Base-by-base conservation (phyloP, 2,329 filamentous ascomycete species). In the Trichoderma guizhouense region DNA sequence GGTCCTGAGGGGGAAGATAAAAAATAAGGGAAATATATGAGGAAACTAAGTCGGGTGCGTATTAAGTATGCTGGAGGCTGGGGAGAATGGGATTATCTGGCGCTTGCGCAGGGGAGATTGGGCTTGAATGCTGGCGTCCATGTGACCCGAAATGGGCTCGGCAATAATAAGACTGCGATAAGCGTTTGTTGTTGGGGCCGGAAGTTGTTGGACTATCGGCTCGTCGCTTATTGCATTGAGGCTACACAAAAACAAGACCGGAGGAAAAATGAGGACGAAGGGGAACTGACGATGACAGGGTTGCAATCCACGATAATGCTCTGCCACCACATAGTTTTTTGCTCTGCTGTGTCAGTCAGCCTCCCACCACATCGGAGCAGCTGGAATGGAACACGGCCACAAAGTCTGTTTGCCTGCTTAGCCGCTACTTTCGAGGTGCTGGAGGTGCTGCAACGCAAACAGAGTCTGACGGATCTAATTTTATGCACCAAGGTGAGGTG, bases 401-500 rank as follows among this genome's bases (percentile, higher is more conserved):
- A 36, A 67, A 67, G 64, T 67, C 32, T 43, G 34, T 39, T 39
- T 67, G 64, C 30, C 21, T 34, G 7, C 11, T 65, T 34, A 65
- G 62, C 62, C 36, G 61, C 36, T 47, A 36, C 34, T 36, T 36
- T 36, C 5, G 34, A 36, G 34, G 34, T 36, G 34, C 34, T 3
- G 2, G 34, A 15, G 34, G 34, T 36, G 26, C 26, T 32, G 36
- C 28, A 32, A 51, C 21, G 6, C 7, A 39, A 21, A n/a, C 7
- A 21, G n/a, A 12, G 43, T 67, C 64, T 67, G 64, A 67, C 64
- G 51, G 55, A 53, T 21, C 64, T 12, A 14, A 55, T 62, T 69
- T 69, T 69, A 69, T 69, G 66, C 66, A 69, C 66, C 66, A 69
- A 69, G n/a, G 57, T 62, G 66, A 69, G 57, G 55, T 5, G 39